Evolutionary conservation across 352 stramenopile species (phyloP), one percentile per base, ranked within the genome.

Genomic region (Plasmopara muralis): DNA sequence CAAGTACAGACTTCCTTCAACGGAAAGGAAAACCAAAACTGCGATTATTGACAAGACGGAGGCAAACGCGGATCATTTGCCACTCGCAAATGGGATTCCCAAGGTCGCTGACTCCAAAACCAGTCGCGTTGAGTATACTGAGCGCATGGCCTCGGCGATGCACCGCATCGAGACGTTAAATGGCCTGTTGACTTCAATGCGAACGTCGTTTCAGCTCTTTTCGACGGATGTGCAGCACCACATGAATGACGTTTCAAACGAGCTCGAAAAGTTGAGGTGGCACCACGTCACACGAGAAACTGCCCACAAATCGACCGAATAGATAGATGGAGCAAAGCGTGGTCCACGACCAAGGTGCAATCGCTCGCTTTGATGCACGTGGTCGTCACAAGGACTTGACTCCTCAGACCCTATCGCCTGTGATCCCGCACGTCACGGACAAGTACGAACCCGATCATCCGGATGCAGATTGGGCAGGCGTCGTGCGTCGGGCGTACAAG

Each of bases 401-500:
- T 20, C 65, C 62, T 29, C 60, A 70, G 29, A 54, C 34, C 9
- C 43, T 43, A 4, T 56, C 49, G 14, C 46, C 59, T 18, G 53
- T 70, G 16, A 39, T 87, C 6, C 75, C 72, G 0, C 71, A 87
- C 33, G 29, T 85, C 13, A 65, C 68, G 16, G 77, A 88, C 28
- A 86, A 81, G 49, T 89, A 83, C 52, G 74, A 87, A n/a, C 80
- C 80, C 0, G 68, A 80, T 18, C 80, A 91, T 38, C 74, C 70
- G 0, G 76, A 91, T 20, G 80, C 80, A 0, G 80, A 91, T 47
- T 91, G 80, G 80, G 80, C 70, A 28, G 80, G 80, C 13, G 72
- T 68, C 43, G 80, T 91, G 5, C 66, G 76, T 16, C 72, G 76
- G 42, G 72, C 66, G 30, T 74, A 79, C 62, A 89, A 87, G 64